Evolutionary conservation across 805 yeast species (phyloP).

Genomic region (Candida broadrunensis): DNA sequence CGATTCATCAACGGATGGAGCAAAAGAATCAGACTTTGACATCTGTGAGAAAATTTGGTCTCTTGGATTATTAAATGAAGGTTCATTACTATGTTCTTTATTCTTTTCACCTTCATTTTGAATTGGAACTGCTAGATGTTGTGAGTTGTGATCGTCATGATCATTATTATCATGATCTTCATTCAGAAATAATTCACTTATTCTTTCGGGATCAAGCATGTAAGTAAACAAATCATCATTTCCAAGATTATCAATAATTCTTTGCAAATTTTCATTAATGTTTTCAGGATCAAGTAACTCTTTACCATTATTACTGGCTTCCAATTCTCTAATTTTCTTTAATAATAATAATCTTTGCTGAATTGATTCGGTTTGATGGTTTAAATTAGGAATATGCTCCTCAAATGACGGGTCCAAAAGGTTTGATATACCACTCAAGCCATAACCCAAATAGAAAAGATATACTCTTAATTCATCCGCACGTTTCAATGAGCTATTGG

Average conservation of each 20-base stretch:
- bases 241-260: conserved; percentile 29
- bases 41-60: not conserved
- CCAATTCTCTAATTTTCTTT: conserved; percentile 27
- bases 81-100: conserved; percentile 3
- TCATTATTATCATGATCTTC: conserved; percentile 23
- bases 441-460: conserved; percentile 55
- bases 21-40: conserved; percentile 11
- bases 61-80: not conserved
- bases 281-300: conserved; percentile 25
- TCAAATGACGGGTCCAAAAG: conserved; percentile 71
- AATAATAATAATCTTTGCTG: conserved; percentile 32
- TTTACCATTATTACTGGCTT: conserved; percentile 10
- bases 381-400: conserved; percentile 41
- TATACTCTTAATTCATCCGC: conserved; percentile 56
- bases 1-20: conserved; percentile 26
- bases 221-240: conserved; percentile 16
- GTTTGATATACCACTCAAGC: conserved; percentile 66
- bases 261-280: conserved; percentile 30
- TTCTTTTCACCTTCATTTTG: conserved; percentile 1
- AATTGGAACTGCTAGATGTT: not conserved
- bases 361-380: conserved; percentile 27
- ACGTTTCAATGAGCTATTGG: conserved; percentile 20
- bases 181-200: conserved; percentile 17
- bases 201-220: conserved; percentile 13
- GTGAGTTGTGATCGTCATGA: conserved; percentile 3